Percentiles rank a stretch among this genome's conserved stretches.
phyloP scores from a whole-genome alignment of 352 stramenopile genomes.

The Lagenidium sp. region DNA sequence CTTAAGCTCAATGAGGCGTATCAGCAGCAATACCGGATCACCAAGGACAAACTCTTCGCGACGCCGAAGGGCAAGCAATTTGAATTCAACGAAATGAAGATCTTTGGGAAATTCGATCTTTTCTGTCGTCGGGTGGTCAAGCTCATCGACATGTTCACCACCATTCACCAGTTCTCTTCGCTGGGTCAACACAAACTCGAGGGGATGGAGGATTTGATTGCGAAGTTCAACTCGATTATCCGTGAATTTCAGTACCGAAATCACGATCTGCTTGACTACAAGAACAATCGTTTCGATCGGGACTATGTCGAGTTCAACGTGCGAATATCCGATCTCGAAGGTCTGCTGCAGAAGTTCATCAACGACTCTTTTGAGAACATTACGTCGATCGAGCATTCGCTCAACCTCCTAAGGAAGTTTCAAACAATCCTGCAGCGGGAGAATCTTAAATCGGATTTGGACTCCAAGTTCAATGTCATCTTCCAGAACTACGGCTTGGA shows the following conservation, averaged over 20 bases:
- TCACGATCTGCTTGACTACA: slow-evolving; percentile 97
- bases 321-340: slow-evolving; percentile 94
- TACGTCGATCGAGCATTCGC: slow-evolving; percentile 96
- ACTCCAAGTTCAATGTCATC: slow-evolving; percentile 99
- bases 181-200: slow-evolving; percentile 90
- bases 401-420: slow-evolving; percentile 96
- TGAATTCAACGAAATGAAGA: slow-evolving; percentile 98
- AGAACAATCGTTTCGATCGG: slow-evolving; percentile 97
- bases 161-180: slow-evolving; percentile 95
- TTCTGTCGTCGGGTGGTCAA: slow-evolving; percentile 98
- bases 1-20: slow-evolving; percentile 98
- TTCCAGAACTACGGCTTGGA: slow-evolving; percentile 99
- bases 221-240: slow-evolving; percentile 95
- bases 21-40: slow-evolving; percentile 97
- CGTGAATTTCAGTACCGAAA: slow-evolving; percentile 95
- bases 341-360: slow-evolving; percentile 97
- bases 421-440: slow-evolving; percentile 97
- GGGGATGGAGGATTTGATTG: slow-evolving; percentile 87
- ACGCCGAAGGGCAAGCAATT: slow-evolving; percentile 97
- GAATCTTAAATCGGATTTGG: slow-evolving; percentile 96
- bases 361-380: slow-evolving; percentile 99
- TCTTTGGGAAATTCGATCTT: slow-evolving; percentile 98
- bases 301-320: slow-evolving; percentile 97
- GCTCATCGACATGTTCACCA: slow-evolving; percentile 99
- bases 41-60: slow-evolving; percentile 94